Evolutionary conservation across 768 basidiomycete genomes (phyloP).

Genomic region (Boletus reticulatus): DNA sequence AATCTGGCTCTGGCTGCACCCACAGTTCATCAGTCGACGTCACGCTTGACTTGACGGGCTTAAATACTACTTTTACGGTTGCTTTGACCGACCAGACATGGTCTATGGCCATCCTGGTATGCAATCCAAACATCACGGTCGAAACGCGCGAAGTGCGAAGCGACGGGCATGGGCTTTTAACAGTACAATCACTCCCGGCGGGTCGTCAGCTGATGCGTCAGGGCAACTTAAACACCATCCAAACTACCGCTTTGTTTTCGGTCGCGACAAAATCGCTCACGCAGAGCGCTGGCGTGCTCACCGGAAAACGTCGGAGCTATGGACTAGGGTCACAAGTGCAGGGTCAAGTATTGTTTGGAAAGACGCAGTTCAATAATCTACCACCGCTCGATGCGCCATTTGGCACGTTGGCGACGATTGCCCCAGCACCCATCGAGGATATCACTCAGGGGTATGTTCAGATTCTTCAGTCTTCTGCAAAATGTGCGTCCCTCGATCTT

Average conservation of each 20-base stretch:
- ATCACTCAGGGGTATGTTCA: conserved; percentile 20
- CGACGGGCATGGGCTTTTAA: conserved; percentile 12
- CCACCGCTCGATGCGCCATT: neutral
- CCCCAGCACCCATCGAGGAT: conserved; percentile 2
- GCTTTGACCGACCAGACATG: conserved; percentile 16
- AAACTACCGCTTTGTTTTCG: conserved; percentile 25
- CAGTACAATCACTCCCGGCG: conserved; percentile 14
- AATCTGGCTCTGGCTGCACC: conserved; percentile 13
- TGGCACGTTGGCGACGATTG: conserved; percentile 2
- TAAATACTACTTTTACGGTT: conserved; percentile 14
- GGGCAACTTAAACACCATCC: conserved; percentile 22
- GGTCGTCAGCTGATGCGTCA: conserved; percentile 13
- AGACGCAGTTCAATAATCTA: conserved; percentile 9
- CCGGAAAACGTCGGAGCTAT: neutral
- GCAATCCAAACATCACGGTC: conserved; percentile 22
- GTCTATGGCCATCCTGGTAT: conserved; percentile 20
- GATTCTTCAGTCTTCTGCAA: conserved; percentile 19
- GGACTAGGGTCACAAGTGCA: conserved; percentile 19
- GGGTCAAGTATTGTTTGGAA: conserved; percentile 20
- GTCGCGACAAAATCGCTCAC: conserved; percentile 14
- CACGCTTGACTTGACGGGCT: conserved; percentile 12
- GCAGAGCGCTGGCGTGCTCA: neutral
- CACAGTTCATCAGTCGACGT: neutral
- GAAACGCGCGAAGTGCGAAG: conserved; percentile 29
- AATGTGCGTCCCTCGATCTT: conserved; percentile 10